Percentiles rank a stretch among this genome's conserved stretches.
Conservation (phyloP, 1,139 yeast genomes). For the Pneumocystis jirovecii region DNA sequence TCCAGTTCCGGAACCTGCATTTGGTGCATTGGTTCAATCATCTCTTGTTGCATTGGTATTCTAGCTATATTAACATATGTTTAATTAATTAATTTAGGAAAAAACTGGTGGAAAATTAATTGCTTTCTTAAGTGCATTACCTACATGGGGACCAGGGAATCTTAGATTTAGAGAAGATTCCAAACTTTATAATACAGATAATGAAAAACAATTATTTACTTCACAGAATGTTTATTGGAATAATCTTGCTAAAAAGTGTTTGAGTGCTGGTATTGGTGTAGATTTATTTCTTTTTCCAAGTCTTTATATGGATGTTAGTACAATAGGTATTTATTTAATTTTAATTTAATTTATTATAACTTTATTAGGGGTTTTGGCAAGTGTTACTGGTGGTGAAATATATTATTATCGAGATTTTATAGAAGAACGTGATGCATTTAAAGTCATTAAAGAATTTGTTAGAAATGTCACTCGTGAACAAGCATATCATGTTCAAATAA, state of each 20-base stretch:
- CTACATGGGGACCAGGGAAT: constrained; percentile 78
- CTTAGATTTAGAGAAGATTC: constrained; percentile 38
- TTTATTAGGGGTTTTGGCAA: constrained; percentile 28
- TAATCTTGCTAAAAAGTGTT: constrained; percentile 43
- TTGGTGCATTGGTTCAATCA: constrained; percentile 62
- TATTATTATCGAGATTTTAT: constrained; percentile 55
- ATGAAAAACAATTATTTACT: constrained; percentile 40
- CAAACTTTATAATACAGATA: constrained; percentile 30
- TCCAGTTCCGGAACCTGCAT: constrained; percentile 52
- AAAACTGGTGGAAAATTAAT: constrained; percentile 60
- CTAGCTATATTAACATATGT: neutral
- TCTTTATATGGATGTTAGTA: constrained; percentile 57
- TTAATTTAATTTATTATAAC: neutral
- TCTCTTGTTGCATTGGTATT: constrained; percentile 44
- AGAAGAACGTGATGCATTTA: constrained; percentile 54
- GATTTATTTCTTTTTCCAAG: constrained; percentile 61
- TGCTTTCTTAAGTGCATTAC: constrained; percentile 51
- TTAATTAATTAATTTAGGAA: constrained; percentile 17
- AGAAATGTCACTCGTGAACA: constrained; percentile 23
- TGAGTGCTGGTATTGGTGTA: constrained; percentile 50
- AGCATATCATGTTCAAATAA: constrained; percentile 74
- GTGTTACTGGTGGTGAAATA: constrained; percentile 58
- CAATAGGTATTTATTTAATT: constrained; percentile 36
- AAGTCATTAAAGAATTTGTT: constrained; percentile 46
- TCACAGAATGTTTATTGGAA: constrained; percentile 52